These are phyloP conservation scores for Sequoia sempervirens DNA, from an alignment of 75 land plant species.

Conservation along the genomic window DNA sequence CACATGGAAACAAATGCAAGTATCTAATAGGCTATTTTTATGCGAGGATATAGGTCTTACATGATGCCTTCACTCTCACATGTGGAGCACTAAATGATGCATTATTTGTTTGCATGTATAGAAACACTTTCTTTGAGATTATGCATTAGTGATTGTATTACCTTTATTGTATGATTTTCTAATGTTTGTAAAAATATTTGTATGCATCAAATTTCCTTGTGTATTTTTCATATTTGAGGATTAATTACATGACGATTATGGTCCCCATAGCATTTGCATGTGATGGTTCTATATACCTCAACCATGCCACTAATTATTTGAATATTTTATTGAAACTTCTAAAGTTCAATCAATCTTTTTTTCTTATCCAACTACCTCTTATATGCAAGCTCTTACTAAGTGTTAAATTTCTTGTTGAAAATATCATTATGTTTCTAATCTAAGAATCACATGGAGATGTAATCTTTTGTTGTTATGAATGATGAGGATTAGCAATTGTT, in stretches of 20 bases:
- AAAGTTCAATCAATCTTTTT: no score
- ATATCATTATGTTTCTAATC: no score
- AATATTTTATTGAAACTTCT: no score
- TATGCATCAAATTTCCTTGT: background rate
- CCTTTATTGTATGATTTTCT: background rate
- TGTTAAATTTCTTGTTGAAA: no score
- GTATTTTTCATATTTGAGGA: background rate
- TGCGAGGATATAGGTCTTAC: background rate
- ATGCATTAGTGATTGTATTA: background rate
- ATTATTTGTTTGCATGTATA: background rate
- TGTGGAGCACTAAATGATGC: background rate
- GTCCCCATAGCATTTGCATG: no score
- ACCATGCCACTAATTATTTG: no score
- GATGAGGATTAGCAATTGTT: no score
- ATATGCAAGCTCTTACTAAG: no score
- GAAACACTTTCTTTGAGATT: background rate
- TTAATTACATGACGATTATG: background rate
- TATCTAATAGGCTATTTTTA: background rate
- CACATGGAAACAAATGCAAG: background rate
- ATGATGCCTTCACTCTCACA: background rate
- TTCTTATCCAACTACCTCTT: no score
- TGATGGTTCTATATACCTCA: no score
- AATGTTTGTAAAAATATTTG: background rate
- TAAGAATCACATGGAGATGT: no score
- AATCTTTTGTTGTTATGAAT: no score